phyloP scores from a whole-genome alignment of 2,329 filamentous ascomycete species.

The Aspergillus arachidicola region DNA sequence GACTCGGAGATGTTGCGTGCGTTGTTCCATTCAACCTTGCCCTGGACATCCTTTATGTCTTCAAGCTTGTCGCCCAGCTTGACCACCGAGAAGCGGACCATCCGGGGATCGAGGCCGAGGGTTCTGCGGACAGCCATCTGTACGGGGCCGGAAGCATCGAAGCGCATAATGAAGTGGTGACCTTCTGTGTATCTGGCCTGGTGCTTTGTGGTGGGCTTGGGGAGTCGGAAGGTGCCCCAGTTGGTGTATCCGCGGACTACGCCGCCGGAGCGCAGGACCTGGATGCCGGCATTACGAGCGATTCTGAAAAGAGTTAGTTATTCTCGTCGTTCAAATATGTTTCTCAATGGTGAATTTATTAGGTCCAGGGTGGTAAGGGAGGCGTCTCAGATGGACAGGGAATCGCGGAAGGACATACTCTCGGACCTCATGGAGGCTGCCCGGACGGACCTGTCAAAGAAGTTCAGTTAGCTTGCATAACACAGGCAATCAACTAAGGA shows the following conservation, averaged over 20 bases:
- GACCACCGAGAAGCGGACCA: slow-evolving; percentile 84
- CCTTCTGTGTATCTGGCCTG: slow-evolving; percentile 82
- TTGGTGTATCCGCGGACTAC: slow-evolving; percentile 91
- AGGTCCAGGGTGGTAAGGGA: slow-evolving; percentile 2
- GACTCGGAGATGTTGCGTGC: slow-evolving; percentile 30
- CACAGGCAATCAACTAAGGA: not conserved
- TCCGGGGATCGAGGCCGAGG: slow-evolving; percentile 81
- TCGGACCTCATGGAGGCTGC: slow-evolving; percentile 88
- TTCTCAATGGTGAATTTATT: not conserved
- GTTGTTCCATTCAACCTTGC: slow-evolving; percentile 57
- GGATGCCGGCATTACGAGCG: slow-evolving; percentile 78
- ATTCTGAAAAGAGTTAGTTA: slow-evolving; percentile 61
- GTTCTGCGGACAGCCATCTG: slow-evolving; percentile 76
- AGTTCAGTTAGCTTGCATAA: slow-evolving; percentile 16
- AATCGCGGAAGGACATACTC: slow-evolving; percentile 64
- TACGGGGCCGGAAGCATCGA: slow-evolving; percentile 74
- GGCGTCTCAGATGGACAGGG: not conserved
- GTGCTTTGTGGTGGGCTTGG: slow-evolving; percentile 75
- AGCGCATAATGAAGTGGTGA: slow-evolving; percentile 98
- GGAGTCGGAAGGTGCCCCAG: slow-evolving; percentile 91
- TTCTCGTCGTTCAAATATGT: not conserved
- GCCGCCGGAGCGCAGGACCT: slow-evolving; percentile 80
- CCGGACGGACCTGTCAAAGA: slow-evolving; percentile 76
- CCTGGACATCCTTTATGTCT: slow-evolving; percentile 61
- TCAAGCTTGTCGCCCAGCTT: slow-evolving; percentile 74